These are phyloP conservation scores for Arthrobotrys megalospora DNA, from an alignment of 2,329 filamentous ascomycete genomes.

Conservation along the genomic window DNA sequence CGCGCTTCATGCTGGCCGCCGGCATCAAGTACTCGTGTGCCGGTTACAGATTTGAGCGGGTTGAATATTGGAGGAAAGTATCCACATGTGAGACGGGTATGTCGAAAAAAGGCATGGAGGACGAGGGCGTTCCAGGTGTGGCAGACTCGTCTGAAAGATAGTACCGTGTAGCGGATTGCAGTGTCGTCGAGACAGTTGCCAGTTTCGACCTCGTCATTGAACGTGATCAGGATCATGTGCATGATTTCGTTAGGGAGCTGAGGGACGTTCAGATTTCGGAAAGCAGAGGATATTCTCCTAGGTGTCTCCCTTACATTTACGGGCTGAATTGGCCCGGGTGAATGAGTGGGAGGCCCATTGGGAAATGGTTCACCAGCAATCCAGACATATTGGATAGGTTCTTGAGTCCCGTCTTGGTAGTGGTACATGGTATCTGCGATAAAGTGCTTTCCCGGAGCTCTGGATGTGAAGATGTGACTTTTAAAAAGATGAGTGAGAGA, in stretches of 20 bases:
- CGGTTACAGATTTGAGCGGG: background rate
- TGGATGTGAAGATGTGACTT: no score
- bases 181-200: slow-evolving; percentile 21
- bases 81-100: slow-evolving; percentile 9
- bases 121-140: background rate
- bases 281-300: no score
- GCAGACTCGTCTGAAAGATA: background rate
- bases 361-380: no score
- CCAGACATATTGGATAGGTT: no score
- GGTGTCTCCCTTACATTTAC: no score
- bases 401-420: no score
- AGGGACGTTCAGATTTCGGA: background rate
- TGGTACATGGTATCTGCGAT: no score
- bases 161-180: background rate
- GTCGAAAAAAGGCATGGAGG: background rate
- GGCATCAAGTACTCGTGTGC: background rate
- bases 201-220: background rate
- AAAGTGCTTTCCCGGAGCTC: no score
- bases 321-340: no score
- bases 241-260: slow-evolving; percentile 35
- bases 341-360: no score
- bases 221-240: background rate
- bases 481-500: no score
- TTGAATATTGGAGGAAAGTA: slow-evolving; percentile 21
- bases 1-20: background rate